Base-by-base conservation (phyloP, 441 rosid genomes). In the Sinapis alba region DNA sequence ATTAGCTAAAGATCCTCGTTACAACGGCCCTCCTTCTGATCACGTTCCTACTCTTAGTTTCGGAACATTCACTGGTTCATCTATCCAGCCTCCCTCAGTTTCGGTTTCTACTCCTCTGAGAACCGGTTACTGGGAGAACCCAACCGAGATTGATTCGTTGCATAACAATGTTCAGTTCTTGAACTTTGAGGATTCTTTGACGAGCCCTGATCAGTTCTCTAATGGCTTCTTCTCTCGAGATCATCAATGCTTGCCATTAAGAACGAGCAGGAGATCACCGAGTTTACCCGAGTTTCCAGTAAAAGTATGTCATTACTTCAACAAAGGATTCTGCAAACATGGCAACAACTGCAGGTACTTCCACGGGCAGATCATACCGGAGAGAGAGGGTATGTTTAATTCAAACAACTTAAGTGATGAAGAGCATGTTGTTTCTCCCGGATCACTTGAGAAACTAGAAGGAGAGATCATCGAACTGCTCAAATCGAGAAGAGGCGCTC, bases 281-380 rank as follows among this genome's bases (percentile, higher is more conserved):
- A 87, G 94, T 74, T 64, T 88, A 85, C 90, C 91, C 1, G 96
- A 90, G 41, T 89, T 93, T 76, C 95, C 94, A 1, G 85, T 88
- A 15, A 96, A 91, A 83, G 69, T 85, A 7, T 96, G 99, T 54
- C 97, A 88, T 79, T 96, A 89, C 88, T 93, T 85, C 75, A 87
- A 9, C 72, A 91, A 90, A 73, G 98, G 98, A 5, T 87, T 80
- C 47, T 96, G 99, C 64, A 96, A 89, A 79, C 97, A 96, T n/a
- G 98, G 98, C 20, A 84, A 72, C 75, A 90, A 86, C 69, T 96
- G 99, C 73, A 82, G 95, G 82, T 93, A 86, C 70, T 87, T 87
- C 73, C 99, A 96, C 72, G 90, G 84, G 21, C 83, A 90, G 67
- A 41, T 67, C 7, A 53, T 54, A 62, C 88, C 86, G 1, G 79